A percentile compares a stretch with the other conserved stretches of the same genome.
phyloP scores from a whole-genome alignment of 2,329 filamentous ascomycete species.

The Sporothrix dimorphospora region DNA sequence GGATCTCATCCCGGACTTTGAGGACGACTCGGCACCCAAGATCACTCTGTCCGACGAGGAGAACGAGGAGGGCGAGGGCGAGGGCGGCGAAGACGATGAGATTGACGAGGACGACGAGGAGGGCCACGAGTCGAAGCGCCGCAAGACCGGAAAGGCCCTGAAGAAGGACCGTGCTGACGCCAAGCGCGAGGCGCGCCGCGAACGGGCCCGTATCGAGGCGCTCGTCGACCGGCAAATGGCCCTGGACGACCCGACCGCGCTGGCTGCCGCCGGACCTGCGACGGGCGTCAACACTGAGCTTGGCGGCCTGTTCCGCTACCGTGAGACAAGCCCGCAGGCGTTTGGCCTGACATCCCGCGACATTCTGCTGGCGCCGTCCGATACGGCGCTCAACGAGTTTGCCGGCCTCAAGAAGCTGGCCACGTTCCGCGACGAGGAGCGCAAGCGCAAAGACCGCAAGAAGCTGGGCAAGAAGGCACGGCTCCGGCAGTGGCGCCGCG shows the following conservation, averaged over 20 bases:
- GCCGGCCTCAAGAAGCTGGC: constrained; percentile 95
- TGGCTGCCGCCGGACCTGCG: constrained; percentile 35
- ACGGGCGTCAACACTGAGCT: constrained; percentile 33
- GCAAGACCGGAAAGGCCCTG: constrained; percentile 62
- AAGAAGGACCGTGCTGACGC: constrained; percentile 61
- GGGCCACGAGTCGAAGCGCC: constrained; percentile 55
- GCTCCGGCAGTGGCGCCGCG: constrained; percentile 79
- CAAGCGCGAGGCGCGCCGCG: constrained; percentile 75
- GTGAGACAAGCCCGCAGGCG: constrained; percentile 85
- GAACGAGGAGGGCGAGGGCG: constrained; percentile 43
- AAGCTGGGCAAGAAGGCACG: constrained; percentile 89
- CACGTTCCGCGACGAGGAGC: constrained; percentile 81
- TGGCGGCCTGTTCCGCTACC: constrained; percentile 73
- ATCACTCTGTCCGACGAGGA: constrained; percentile 60
- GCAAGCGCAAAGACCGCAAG: constrained; percentile 89
- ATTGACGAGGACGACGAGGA: constrained; percentile 38
- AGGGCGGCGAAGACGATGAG: constrained; percentile 44
- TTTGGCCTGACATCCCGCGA: constrained; percentile 90
- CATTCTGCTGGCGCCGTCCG: constrained; percentile 85
- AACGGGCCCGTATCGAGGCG: constrained; percentile 81
- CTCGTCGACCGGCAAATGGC: constrained; percentile 82
- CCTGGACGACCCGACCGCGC: constrained; percentile 66
- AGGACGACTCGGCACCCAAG: constrained; percentile 62
- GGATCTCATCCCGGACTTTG: constrained; percentile 85
- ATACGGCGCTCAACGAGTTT: constrained; percentile 84